These are phyloP conservation scores for Leucoagaricus sp. DNA, from an alignment of 1,284 basidiomycete species.

Conservation along the genomic window DNA sequence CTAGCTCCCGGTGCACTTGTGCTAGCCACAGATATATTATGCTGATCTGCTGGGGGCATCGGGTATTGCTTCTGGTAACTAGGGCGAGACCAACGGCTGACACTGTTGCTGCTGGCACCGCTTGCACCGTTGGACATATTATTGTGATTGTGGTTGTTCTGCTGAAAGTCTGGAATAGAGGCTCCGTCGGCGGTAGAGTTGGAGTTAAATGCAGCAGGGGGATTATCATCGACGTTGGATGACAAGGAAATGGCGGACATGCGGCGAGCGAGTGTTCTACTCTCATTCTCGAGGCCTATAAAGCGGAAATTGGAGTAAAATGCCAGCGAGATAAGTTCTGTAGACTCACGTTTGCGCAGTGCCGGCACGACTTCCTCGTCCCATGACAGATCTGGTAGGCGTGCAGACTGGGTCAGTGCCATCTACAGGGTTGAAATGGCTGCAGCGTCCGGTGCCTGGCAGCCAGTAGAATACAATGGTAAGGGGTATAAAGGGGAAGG, in stretches of 20 bases:
- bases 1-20: background rate
- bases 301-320: constrained; percentile 13
- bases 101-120: constrained; percentile 9
- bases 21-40: constrained; percentile 10
- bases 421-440: constrained; percentile 22
- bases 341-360: constrained; percentile 61
- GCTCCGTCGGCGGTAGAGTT: constrained; percentile 25
- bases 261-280: constrained; percentile 66
- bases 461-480: background rate
- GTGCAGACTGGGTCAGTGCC: constrained; percentile 54
- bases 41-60: constrained; percentile 17
- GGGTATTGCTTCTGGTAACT: constrained; percentile 21
- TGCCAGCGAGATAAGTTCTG: constrained; percentile 5
- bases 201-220: constrained; percentile 3
- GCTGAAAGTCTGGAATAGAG: constrained; percentile 17
- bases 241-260: constrained; percentile 71
- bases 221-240: constrained; percentile 29
- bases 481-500: background rate
- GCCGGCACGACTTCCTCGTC: constrained; percentile 73
- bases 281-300: constrained; percentile 73
- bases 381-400: constrained; percentile 58
- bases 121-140: background rate
- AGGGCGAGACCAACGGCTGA: constrained; percentile 10
- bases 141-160: constrained; percentile 16
- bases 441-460: background rate